phyloP scores from a whole-genome alignment of 306 rosid species.

The Benincasa hispida region DNA sequence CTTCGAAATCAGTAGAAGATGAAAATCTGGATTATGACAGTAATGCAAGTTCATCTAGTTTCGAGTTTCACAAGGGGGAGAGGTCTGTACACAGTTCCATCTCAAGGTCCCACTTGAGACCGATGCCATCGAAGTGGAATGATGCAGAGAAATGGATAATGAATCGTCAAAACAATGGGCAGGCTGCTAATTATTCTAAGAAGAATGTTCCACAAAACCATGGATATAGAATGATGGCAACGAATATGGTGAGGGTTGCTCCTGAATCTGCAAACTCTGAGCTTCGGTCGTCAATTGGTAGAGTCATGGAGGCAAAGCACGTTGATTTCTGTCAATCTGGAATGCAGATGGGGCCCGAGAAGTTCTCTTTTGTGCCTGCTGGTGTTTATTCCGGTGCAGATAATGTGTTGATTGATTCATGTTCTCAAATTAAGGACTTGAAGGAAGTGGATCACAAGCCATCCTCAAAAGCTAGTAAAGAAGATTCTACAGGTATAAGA shows the following conservation, averaged over 20 bases:
- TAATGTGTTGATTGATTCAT: conserved; percentile 25
- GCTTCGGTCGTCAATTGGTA: conserved; percentile 27
- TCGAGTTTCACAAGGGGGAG: conserved; percentile 92
- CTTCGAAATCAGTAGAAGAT: conserved; percentile 46
- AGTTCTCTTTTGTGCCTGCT: conserved; percentile 56
- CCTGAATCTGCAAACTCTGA: conserved; percentile 57
- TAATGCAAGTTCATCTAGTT: conserved; percentile 94
- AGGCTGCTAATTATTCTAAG: conserved; percentile 25
- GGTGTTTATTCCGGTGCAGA: conserved; percentile 32
- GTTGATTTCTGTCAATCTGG: conserved; percentile 67
- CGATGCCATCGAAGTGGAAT: conserved; percentile 88
- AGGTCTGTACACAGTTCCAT: conserved; percentile 40
- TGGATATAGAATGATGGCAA: conserved; percentile 35
- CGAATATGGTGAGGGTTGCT: conserved; percentile 59
- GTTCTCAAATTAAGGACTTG: conserved; percentile 50
- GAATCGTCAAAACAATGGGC: conserved; percentile 42
- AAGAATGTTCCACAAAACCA: conserved; percentile 41
- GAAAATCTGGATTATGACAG: conserved; percentile 89
- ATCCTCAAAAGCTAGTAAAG: conserved; percentile 20
- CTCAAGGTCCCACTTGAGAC: conserved; percentile 49
- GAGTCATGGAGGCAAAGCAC: conserved; percentile 48
- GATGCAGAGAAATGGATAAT: conserved; percentile 97
- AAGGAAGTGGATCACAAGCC: conserved; percentile 30
- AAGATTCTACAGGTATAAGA: conserved; percentile 44
- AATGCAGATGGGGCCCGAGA: conserved; percentile 43